phyloP scores from a whole-genome alignment of 768 basidiomycete species.

The Krasilnikovozyma curviuscula region DNA sequence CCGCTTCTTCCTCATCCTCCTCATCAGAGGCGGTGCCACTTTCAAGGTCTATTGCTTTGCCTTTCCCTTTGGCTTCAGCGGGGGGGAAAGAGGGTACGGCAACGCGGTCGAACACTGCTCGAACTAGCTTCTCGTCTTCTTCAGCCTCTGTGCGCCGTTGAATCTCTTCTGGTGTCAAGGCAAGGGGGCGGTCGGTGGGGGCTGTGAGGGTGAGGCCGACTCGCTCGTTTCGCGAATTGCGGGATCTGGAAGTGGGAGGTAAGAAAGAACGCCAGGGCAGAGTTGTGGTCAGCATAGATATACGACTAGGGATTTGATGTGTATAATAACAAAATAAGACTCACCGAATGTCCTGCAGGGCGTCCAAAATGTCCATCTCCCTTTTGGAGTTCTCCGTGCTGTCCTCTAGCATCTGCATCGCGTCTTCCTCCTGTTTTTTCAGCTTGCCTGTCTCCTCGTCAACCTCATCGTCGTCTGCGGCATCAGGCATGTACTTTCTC shows the following conservation, averaged over 20 bases:
- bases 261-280: not conserved
- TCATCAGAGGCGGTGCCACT: conserved; percentile 3
- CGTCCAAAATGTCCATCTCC: conserved; percentile 96
- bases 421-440: conserved; percentile 36
- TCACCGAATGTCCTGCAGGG: conserved; percentile 50
- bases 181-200: not conserved
- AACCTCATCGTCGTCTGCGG: conserved; percentile 78
- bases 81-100: conserved; percentile 21
- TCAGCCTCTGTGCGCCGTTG: conserved; percentile 49
- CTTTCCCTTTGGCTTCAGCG: conserved; percentile 15
- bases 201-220: not conserved
- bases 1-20: conserved; percentile 4
- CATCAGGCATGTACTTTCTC: conserved; percentile 65
- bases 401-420: conserved; percentile 92
- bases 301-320: conserved; percentile 38
- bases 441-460: not conserved
- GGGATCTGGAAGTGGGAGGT: conserved; percentile 12
- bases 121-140: conserved; percentile 80
- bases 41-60: not conserved
- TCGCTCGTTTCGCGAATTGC: conserved; percentile 36
- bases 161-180: conserved; percentile 33
- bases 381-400: conserved; percentile 78
- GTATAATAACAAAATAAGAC: not conserved
- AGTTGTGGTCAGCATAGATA: not conserved
- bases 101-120: conserved; percentile 44